Base-by-base conservation (phyloP, 2,329 filamentous ascomycete species). In the Colletotrichum noveboracense region DNA sequence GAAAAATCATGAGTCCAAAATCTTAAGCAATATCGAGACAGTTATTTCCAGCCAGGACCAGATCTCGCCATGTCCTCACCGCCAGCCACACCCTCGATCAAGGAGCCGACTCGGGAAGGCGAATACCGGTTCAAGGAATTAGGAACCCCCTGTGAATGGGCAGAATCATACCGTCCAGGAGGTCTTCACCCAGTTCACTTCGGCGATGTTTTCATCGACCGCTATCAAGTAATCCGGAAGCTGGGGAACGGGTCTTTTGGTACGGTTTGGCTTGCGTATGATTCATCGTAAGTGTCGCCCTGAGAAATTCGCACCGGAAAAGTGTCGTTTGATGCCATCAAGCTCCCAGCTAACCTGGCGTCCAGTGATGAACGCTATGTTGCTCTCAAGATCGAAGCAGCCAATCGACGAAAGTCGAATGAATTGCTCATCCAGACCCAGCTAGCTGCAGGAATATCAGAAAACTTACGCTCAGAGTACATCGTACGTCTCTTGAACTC, bases 351-450 rank as follows among this genome's bases (percentile, higher is more conserved):
- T 21, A 6, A 55, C 4, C 16, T 43, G 2, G 7, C 2, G 55
- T 32, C 12, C 36, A 34, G 34, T 60, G 14, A n/a, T 14, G 6
- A 30, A 28, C 18, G 34, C 26, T 80, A 83, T 55, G 77, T 80
- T n/a, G 82, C 81, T 0, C 56, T 83, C 13, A 83, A 83, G 61
- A 75, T 83, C 9, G 79, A 82, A 24, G 77, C 77, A 6, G 76
- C 81, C 3, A 77, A 79, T 9, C 9, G 78, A 48, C 16, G 70
- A 56, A 5, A 38, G 67, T 13, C 34, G 10, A 68, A 30, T 75
- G 6, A 70, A 74, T 4, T 78, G 9, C 77, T 75, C 6, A 78
- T 81, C 5, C 71, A 68, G 7, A 38, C 71, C 18, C 68, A 80
- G 7, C 74, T 70, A 24, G 66, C 69, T 61, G 36, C 73, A 24